Evolutionary conservation across 768 basidiomycete genomes (phyloP), one percentile per base, ranked within the genome.

Genomic region (Tricholoma matsutake): DNA sequence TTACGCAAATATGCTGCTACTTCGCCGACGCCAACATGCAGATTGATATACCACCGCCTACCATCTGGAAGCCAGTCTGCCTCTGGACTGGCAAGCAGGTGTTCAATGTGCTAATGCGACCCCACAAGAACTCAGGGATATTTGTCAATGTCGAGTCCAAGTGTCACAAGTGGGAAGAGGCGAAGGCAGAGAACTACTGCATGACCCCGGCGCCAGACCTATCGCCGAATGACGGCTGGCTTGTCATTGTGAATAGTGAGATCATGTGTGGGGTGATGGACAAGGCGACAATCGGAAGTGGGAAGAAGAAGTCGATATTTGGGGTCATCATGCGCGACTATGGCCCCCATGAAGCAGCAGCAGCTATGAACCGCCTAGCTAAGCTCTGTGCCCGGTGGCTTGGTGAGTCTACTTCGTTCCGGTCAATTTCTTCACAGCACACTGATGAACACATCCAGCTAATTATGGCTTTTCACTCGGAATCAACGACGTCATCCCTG

Each of bases 231-330:
- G 97, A 99, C 67, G 96, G 96, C 1, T 98, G 93, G 88, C 83
- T 99, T 28, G 97, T 99, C 49, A 86, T 99, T 58, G 87, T 95
- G 63, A 99, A 98, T 72, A 94, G 92, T 69, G 96, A 99, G 75
- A 94, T 99, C 67, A 99, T 98, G 94, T 98, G 96, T 68, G 97
- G 97, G 47, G 92, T 94, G 14, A 96, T 98, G 88, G 97, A 99
- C 78, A 99, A 99, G 76, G 92, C 92, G 14, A 98, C 94, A 0
- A 89, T 98, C 3, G 97, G 97, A 57, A 91, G 93, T 67, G 97
- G 97, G 56, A 99, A 99, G 84, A 98, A 99, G 81, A 98, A 98
- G 71, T 97, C 95, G 2, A 94, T 99, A 45, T 99, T 98, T 69
- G 96, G 96, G 64, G 93, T 98, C 47, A 98, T 99, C 66, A 84